Evolutionary conservation across 768 basidiomycete genomes (phyloP), one percentile per base, ranked within the genome.

Genomic region (Russula brevipes): DNA sequence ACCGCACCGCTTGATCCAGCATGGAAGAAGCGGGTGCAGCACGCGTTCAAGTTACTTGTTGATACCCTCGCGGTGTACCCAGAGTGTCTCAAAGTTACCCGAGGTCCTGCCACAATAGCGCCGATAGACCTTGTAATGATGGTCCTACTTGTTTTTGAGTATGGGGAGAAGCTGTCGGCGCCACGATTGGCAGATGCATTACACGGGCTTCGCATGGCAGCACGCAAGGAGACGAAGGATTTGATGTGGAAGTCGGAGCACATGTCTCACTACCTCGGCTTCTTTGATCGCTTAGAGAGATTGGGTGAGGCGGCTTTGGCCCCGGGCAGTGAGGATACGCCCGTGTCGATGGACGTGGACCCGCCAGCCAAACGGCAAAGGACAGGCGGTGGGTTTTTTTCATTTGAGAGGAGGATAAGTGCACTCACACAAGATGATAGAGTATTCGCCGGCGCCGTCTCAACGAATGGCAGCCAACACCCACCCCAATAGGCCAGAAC

Each of bases 111-210:
- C 2, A 68, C 60, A 5, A 53, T 69, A 44, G 67, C 68, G 6
- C 68, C 68, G 3, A 57, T 69, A 14, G 68, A 69, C 45, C 60
- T 69, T 5, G 64, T 68, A 5, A 57, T 62, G 58, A 62, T 66
- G 51, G 39, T 59, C 0, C 12, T 68, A 2, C 68, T 69, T 42
- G 59, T 69, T 17, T 61, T 59, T 14, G 56, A 57, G 39, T 61
- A 61, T 12, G 54, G 63, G 31, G 41, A 52, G 1, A 59, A 54
- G 53, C 16, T 68, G 2, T 33, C 65, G 6, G 11, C 35, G 7
- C 14, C 55, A 16, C 60, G 61, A 19, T 49, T 68, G 8, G 38
- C 54, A 9, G 61, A 52, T 31, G 67, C 65, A 8, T 30, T 63
- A 3, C 56, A 36, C 7, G 53, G 39, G 12, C 53, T 64, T 31